Conservation (phyloP, 108 stramenopile species). For the Cyclotella sp. region DNA sequence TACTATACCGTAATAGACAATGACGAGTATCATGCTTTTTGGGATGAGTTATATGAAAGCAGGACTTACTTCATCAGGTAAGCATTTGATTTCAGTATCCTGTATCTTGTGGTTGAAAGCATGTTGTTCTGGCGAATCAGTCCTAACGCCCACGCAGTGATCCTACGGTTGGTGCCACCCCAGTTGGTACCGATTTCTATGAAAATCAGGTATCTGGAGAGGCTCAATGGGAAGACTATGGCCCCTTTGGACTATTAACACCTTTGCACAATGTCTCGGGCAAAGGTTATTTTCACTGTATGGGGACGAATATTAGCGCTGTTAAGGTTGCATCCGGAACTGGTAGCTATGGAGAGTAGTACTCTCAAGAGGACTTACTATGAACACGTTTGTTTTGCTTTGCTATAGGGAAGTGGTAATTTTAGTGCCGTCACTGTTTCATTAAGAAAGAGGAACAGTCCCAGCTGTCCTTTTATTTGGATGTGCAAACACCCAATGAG, state of each 20-base stretch:
- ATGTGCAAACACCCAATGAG: too few relatives aligned
- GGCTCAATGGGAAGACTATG: slow-evolving; percentile 13
- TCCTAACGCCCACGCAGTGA: background rate
- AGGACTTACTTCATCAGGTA: slow-evolving; percentile 6
- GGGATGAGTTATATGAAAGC: slow-evolving; percentile 1
- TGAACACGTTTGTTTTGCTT: too few relatives aligned
- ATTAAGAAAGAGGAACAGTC: too few relatives aligned
- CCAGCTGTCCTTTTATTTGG: too few relatives aligned
- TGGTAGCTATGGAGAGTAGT: background rate
- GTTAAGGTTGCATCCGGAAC: background rate
- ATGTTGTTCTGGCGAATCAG: too few relatives aligned
- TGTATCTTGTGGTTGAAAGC: too few relatives aligned
- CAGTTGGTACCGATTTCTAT: slow-evolving; percentile 5
- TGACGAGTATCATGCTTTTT: slow-evolving; percentile 9
- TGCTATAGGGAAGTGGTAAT: too few relatives aligned
- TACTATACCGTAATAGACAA: background rate
- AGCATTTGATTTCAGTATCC: background rate
- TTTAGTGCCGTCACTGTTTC: too few relatives aligned
- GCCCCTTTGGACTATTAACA: slow-evolving; percentile 1
- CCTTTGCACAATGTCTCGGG: slow-evolving; percentile 5
- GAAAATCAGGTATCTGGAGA: background rate
- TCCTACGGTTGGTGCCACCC: background rate
- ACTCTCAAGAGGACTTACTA: background rate
- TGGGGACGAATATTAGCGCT: background rate
- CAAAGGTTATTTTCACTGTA: slow-evolving; percentile 7